Evolutionary conservation across 768 basidiomycete species (phyloP), one percentile per base, ranked within the genome.

Genomic region (Imleria badia): DNA sequence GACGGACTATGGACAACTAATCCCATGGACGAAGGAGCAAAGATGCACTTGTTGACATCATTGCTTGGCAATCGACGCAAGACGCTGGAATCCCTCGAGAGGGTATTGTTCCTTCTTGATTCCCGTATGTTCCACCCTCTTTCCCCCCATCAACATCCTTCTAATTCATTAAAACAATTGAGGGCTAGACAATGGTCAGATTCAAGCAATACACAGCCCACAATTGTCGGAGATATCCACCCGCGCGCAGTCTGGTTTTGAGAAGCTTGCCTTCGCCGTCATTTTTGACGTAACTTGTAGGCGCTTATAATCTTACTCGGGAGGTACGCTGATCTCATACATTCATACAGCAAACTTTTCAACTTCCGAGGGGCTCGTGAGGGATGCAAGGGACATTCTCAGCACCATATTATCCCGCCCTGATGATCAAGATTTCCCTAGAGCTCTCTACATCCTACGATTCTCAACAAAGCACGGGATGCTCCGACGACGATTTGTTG

Each of bases 61-160:
- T n/a, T 54, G 44, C 35, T 44, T 2, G 35, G 15, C 17, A 40
- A 54, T 19, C 38, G 19, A 20, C 14, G 8, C 17, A 45, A 26
- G 20, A 12, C 44, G 8, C 44, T 34, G 11, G 38, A 22, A 11
- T 52, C 31, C 3, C 50, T 53, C 2, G 48, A 53, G 14, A 48
- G 34, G 19, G 40, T 60, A 26, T 15, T 60, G 17, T 56, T 50
- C 44, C 34, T 56, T 33, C 47, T 60, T n/a, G n/a, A n/a, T 19
- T 47, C 26, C 10, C 5, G 59, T 56, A 26, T 20, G 58, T 26
- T 31, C n/a, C 17, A n/a, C n/a, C n/a, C n/a, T n/a, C 5, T 12
- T 2, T 48, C 22, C 2, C 6, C n/a, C 5, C 2, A 3, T 22
- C 38, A 13, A 33, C 17, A 15, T n/a, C n/a, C n/a, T n/a, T n/a